Percentiles rank a stretch among this genome's conserved stretches.
Evolutionary conservation across 2,329 filamentous ascomycete species (phyloP).

Genomic region (Exserohilum rostratum): DNA sequence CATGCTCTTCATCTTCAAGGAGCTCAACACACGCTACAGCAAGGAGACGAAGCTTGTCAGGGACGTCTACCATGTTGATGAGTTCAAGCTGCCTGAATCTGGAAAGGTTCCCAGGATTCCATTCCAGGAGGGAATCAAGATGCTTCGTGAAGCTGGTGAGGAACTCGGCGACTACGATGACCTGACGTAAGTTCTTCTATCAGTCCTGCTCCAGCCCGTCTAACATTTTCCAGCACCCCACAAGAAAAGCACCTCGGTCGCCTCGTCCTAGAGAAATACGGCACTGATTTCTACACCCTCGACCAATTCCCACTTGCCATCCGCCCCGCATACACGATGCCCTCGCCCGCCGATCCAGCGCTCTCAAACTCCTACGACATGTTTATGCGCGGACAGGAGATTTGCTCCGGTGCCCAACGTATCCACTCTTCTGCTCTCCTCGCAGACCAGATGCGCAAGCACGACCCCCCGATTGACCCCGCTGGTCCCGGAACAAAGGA

Average conservation of each 20-base stretch:
- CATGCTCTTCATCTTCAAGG: slow-evolving; percentile 79
- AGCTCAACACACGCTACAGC: slow-evolving; percentile 69
- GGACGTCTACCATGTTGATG: slow-evolving; percentile 74
- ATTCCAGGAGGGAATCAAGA: slow-evolving; percentile 78
- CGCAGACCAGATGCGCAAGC: slow-evolving; percentile 62
- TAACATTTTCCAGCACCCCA: slow-evolving; percentile 61
- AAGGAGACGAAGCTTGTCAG: slow-evolving; percentile 76
- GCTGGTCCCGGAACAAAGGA: slow-evolving; percentile 65
- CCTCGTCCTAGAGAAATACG: slow-evolving; percentile 84
- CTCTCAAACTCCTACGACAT: slow-evolving; percentile 70
- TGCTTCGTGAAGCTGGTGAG: slow-evolving; percentile 77
- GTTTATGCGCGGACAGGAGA: slow-evolving; percentile 74
- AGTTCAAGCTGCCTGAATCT: slow-evolving; percentile 74
- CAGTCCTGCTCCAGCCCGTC: neutral
- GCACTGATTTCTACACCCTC: slow-evolving; percentile 94
- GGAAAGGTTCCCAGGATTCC: slow-evolving; percentile 78
- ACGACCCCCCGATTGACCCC: slow-evolving; percentile 64
- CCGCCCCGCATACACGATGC: slow-evolving; percentile 91
- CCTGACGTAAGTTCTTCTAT: slow-evolving; percentile 57
- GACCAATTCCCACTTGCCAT: slow-evolving; percentile 94
- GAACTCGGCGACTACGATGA: slow-evolving; percentile 79
- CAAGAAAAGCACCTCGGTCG: slow-evolving; percentile 89
- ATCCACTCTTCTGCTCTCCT: slow-evolving; percentile 67
- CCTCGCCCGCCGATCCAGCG: slow-evolving; percentile 57
- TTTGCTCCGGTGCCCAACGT: slow-evolving; percentile 71